These are phyloP conservation scores for Adansonia madagascariensis DNA, from an alignment of 441 rosid species.

Conservation along the genomic window DNA sequence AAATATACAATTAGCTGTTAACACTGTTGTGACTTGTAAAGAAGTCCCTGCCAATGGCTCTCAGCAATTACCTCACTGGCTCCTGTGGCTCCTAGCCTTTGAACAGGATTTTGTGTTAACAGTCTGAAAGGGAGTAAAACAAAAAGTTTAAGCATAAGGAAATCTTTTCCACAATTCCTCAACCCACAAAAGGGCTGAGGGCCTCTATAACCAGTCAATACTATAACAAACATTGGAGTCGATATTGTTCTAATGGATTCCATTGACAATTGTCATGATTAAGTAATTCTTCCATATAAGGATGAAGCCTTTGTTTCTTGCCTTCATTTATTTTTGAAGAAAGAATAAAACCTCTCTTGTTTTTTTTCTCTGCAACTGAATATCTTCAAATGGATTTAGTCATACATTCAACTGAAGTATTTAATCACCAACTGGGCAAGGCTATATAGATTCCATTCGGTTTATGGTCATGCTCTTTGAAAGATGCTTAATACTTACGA, in stretches of 20 bases:
- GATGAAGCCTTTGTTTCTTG: not conserved
- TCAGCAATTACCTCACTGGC: slow-evolving; percentile 74
- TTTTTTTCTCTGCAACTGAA: not conserved
- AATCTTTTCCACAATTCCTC: not conserved
- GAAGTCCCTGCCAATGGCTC: slow-evolving; percentile 25
- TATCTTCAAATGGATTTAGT: not conserved
- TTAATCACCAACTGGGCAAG: not conserved
- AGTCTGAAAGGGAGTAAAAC: slow-evolving; percentile 53
- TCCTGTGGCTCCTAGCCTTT: slow-evolving; percentile 93
- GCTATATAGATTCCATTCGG: not conserved
- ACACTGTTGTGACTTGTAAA: slow-evolving; percentile 6
- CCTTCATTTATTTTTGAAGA: not conserved
- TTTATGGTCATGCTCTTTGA: slow-evolving; percentile 5
- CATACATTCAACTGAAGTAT: not conserved
- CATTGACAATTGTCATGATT: slow-evolving; percentile 1
- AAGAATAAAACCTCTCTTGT: not conserved
- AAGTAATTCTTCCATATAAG: not conserved
- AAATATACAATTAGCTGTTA: slow-evolving; percentile 35
- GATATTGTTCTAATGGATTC: not conserved
- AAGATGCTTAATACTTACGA: not conserved
- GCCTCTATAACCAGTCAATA: not conserved
- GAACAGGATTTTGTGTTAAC: slow-evolving; percentile 82
- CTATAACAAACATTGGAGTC: not conserved
- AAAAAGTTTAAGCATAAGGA: slow-evolving; percentile 2
- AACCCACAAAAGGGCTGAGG: not conserved